A percentile compares a stretch with the other conserved stretches of the same genome.
Conservation (phyloP, 129 eudicot species). For the Rutidosis leptorrhynchoides region DNA sequence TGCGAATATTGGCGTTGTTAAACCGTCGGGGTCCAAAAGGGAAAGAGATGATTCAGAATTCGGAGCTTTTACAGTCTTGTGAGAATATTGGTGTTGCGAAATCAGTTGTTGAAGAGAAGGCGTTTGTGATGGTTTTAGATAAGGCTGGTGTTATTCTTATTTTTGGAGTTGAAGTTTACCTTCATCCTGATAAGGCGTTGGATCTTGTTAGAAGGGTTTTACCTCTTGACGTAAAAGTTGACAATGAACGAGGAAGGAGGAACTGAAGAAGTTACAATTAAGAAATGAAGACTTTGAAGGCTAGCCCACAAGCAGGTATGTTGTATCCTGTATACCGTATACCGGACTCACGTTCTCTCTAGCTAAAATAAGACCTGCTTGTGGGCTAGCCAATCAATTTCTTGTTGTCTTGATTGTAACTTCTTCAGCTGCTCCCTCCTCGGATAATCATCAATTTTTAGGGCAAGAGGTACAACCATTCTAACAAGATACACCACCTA, state of each 20-base stretch:
- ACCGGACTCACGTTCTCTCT: too few relatives aligned
- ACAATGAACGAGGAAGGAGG: too few relatives aligned
- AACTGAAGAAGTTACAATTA: too few relatives aligned
- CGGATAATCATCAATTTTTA: conserved; percentile 69
- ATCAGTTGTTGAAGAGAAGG: conserved; percentile 55
- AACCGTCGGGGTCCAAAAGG: too few relatives aligned
- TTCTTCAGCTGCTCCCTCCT: conserved; percentile 51
- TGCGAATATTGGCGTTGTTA: too few relatives aligned
- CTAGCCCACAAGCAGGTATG: too few relatives aligned
- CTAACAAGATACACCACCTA: conserved; percentile 82
- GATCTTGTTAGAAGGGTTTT: too few relatives aligned
- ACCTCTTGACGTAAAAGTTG: too few relatives aligned
- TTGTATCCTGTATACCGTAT: too few relatives aligned
- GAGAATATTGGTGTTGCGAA: conserved; percentile 67
- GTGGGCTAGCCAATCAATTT: conserved; percentile 71
- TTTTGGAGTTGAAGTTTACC: conserved; percentile 86
- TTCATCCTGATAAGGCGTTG: conserved; percentile 96
- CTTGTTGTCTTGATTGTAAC: conserved; percentile 58
- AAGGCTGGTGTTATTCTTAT: conserved; percentile 90
- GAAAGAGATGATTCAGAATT: conserved; percentile 64
- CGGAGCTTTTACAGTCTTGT: conserved; percentile 63
- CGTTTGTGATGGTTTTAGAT: conserved; percentile 71
- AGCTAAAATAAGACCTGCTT: too few relatives aligned
- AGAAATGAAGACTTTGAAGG: too few relatives aligned
- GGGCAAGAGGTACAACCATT: conserved; percentile 72